These are phyloP conservation scores for Conringia planisiliqua DNA, from an alignment of 345 rosid genomes.

Conservation along the genomic window DNA sequence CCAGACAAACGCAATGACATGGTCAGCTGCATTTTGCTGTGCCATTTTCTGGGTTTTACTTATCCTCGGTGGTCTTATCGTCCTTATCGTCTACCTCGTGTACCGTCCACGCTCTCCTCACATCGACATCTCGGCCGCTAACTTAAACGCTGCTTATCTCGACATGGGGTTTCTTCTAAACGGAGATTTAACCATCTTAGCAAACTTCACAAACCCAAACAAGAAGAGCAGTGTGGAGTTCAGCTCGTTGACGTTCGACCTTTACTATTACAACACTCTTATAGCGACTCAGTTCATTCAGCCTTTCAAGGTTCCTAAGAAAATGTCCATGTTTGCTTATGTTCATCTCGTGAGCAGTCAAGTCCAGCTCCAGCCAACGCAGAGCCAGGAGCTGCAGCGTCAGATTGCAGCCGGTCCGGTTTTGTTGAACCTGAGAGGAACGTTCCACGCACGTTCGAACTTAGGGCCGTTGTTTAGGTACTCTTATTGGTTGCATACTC, in stretches of 20 bases:
- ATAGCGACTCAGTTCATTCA: conserved; percentile 64
- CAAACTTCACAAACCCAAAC: conserved; percentile 83
- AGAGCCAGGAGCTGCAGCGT: conserved; percentile 46
- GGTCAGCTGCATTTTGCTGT: conserved; percentile 67
- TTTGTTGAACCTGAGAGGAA: conserved; percentile 54
- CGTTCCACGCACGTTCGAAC: conserved; percentile 57
- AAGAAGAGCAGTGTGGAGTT: conserved; percentile 66
- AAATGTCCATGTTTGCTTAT: conserved; percentile 36
- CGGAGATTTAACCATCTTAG: conserved; percentile 66
- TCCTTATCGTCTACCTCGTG: conserved; percentile 69
- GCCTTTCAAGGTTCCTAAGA: conserved; percentile 55
- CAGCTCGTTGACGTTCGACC: conserved; percentile 46
- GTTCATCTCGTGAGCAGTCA: conserved; percentile 73
- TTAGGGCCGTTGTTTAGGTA: conserved; percentile 63
- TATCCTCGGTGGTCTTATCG: conserved; percentile 63
- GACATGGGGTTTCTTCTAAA: conserved; percentile 72
- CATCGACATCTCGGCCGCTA: conserved; percentile 58
- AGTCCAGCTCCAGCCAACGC: conserved; percentile 52
- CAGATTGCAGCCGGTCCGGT: conserved; percentile 55
- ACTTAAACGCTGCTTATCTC: conserved; percentile 78
- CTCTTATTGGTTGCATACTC: conserved; percentile 64
- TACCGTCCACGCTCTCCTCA: conserved; percentile 78
- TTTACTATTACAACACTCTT: conserved; percentile 57
- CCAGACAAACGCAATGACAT: conserved; percentile 43
- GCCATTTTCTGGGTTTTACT: conserved; percentile 62